These are phyloP conservation scores for Aspergillus haitiensis DNA, from an alignment of 495 filamentous ascomycete species.

Conservation along the genomic window DNA sequence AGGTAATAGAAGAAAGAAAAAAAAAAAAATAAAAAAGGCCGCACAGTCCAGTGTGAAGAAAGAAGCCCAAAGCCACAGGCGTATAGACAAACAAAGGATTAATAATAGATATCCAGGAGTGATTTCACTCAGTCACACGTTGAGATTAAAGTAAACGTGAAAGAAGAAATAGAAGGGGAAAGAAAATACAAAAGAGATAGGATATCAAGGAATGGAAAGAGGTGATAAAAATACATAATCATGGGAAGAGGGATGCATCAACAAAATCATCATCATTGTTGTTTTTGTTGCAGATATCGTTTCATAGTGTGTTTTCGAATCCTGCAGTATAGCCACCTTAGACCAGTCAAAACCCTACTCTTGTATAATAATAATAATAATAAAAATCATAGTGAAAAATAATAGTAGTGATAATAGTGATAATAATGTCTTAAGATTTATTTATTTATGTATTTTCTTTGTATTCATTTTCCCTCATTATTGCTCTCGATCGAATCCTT, in stretches of 20 bases:
- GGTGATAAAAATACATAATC: slow-evolving; percentile 17
- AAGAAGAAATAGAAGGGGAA: slow-evolving; percentile 14
- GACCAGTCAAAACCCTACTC: slow-evolving; percentile 5
- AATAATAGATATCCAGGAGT: slow-evolving; percentile 9
- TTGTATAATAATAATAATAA: background rate
- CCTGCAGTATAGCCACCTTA: too few species aligned
- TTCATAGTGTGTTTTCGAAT: too few species aligned
- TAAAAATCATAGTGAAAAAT: background rate
- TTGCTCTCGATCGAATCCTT: slow-evolving; percentile 15
- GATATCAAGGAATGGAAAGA: background rate
- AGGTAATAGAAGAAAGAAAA: background rate
- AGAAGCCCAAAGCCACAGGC: slow-evolving; percentile 15
- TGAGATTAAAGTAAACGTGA: slow-evolving; percentile 9
- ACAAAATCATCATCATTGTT: too few species aligned
- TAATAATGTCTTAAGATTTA: too few species aligned
- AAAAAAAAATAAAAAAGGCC: slow-evolving; percentile 19
- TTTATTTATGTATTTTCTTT: slow-evolving; percentile 6
- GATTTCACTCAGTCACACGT: slow-evolving; percentile 1
- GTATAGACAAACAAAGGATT: slow-evolving; percentile 7
- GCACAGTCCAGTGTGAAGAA: slow-evolving; percentile 30
- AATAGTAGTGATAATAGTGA: too few species aligned
- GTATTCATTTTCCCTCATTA: slow-evolving; percentile 16
- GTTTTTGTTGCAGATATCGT: too few species aligned
- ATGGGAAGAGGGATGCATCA: background rate
- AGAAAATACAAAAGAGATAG: slow-evolving; percentile 6